Base-by-base conservation (phyloP, 352 stramenopile genomes). In the Phytophthora idaei region DNA sequence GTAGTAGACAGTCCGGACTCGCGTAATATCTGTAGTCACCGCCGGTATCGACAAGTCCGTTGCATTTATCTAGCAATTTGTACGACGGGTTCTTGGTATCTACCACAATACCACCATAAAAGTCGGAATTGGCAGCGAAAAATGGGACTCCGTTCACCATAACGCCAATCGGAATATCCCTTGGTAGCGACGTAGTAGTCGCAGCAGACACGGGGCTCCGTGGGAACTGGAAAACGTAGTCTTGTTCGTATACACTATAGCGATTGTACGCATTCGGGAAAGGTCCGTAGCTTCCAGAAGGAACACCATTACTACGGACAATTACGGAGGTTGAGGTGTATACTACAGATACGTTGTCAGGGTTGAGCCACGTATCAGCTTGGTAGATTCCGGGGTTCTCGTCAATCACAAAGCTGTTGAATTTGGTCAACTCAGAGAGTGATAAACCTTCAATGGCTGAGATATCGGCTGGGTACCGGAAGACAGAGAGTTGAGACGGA, bases 1-100 rank as follows among this genome's bases (percentile, higher is more conserved):
- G 45, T 1, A 93, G 71, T 7, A 94, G 49, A 51, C 84, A 94
- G 44, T 92, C 82, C 0, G 87, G 87, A 1, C 81, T 80, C 0
- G 61, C 85, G 42, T 92, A 90, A 64, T 90, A 94, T 9, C 82
- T 69, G 45, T 94, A 94, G n/a, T 90, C 73, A 3, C 84, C 83
- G 1, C 80, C 82, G 1, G 56, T 57, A 56, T 90, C 80, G 7
- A 90, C 80, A 0, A 90, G 70, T 14, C 84, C 84, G 42, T 92
- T 83, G 70, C 87, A 94, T 52, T 86, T 87, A 61, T 92, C 87
- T 17, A 92, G 31, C 28, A 91, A 61, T 4, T 70, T 57, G 41
- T 84, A 80, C 3, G 64, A 77, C 12, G 45, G 17, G 12, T 78
- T 89, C 0, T 57, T 55, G 8, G 60, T 75, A 41, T 76, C 69